Base-by-base conservation (phyloP, 371 early-diverging fungal genomes). In the Massospora cicadina region DNA sequence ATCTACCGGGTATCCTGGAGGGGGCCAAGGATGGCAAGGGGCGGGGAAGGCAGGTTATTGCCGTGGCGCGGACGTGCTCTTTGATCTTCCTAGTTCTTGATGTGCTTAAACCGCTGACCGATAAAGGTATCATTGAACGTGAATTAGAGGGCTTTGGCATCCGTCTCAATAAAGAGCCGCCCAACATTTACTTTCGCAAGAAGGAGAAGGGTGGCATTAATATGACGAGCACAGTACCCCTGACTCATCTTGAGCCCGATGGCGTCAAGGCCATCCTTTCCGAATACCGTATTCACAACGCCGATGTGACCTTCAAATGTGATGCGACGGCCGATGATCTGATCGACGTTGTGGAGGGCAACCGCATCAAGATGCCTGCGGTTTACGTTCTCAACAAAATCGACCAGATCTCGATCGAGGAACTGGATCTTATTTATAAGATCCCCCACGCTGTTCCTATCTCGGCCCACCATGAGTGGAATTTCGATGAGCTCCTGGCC, bases 1-100 rank as follows among this genome's bases (percentile, higher is more conserved):
- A 90, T 82, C 76, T 90, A 67, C 85, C 85, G 24, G 85, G 85
- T 75, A 85, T 99, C 79, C 96, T 99, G 68, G 98, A 98, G 74
- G 99, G 99, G 65, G 99, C 99, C 63, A 88, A 97, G 68, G 95
- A 98, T 72, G 99, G 99, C 65, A 96, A 96, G 72, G 99, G 99
- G 73, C 87, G 99, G 75, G 99, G 99, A 76, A 83, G 91, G 72
- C 93, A 93, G 75, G 90, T 90, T 59, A 82, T 91, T 71, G 90
- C 87, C 32, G 95, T 95, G 33, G 96, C 98, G 2, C 87, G 93
- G 66, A 93, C 96, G 0, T 95, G 96, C 74, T 89, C 90, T 10
- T 79, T 95, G 32, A 91, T 97, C 66, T 89, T 89, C 69, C 82
- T 97, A 66, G 96, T 98, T 25, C 76, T 99, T 66, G 99, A 99